Evolutionary conservation across 768 basidiomycete genomes (phyloP).

Genomic region (Pleurotus tuber-regium): DNA sequence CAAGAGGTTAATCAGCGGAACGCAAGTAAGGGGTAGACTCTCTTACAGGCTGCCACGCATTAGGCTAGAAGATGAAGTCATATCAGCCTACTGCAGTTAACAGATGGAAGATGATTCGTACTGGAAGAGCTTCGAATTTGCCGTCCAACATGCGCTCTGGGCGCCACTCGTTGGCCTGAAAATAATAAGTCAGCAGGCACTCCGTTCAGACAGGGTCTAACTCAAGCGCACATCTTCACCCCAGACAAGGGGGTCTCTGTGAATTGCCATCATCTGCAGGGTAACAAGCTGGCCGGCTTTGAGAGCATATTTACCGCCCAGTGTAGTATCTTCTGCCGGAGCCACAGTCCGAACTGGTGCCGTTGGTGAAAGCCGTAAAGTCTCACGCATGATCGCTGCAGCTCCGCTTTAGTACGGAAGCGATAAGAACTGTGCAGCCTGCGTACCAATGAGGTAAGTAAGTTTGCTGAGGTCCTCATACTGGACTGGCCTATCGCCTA

Average conservation of each 20-base stretch:
- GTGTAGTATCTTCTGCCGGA: constrained; percentile 32
- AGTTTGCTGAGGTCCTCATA: constrained; percentile 40
- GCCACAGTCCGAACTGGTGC: constrained; percentile 32
- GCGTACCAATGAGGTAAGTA: constrained; percentile 38
- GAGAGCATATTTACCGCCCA: constrained; percentile 41
- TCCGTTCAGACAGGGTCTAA: neutral
- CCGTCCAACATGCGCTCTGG: constrained; percentile 50
- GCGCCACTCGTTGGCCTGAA: constrained; percentile 41
- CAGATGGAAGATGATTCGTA: constrained; percentile 1
- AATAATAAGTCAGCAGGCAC: neutral
- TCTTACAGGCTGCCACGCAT: constrained; percentile 42
- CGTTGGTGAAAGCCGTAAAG: constrained; percentile 36
- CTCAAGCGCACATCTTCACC: constrained; percentile 42
- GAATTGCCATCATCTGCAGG: constrained; percentile 27
- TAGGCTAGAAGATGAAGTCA: constrained; percentile 25
- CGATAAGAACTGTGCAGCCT: neutral
- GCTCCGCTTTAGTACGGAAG: neutral
- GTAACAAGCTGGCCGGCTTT: constrained; percentile 26
- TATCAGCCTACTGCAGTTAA: neutral
- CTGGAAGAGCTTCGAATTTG: constrained; percentile 44
- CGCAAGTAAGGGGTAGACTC: constrained; percentile 12
- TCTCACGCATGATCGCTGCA: constrained; percentile 36
- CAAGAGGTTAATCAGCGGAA: constrained; percentile 23
- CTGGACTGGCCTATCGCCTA: constrained; percentile 36
- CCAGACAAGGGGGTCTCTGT: constrained; percentile 43